Base-by-base conservation (phyloP, 176 grass and related monocot genomes). In the Carex littledalei region DNA sequence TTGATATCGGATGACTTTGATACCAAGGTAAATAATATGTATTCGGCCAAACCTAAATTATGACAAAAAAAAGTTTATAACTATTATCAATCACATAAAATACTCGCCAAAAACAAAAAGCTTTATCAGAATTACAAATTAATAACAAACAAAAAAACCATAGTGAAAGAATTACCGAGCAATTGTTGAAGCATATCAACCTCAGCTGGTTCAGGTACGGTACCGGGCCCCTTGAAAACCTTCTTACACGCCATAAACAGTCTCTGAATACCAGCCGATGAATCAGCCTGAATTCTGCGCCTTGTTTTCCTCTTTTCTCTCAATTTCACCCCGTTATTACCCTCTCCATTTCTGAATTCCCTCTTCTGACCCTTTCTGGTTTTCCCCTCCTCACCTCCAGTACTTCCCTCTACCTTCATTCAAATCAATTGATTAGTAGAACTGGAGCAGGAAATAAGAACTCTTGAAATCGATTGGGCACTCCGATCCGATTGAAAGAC, bases 211-310 rank as follows among this genome's bases (percentile, higher is more conserved):
- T 7, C 66, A 54, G 93, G 95, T 8, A 98, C 89, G 68, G 93
- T 94, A 59, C 88, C 95, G 5, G 89, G 83, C 0, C 95, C 95
- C 60, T 79, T 57, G 88, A 98, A 98, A 73, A 93, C 93, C 68
- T 87, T 85, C 82, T 90, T 90, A 87, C 95, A 98, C 1, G 91
- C 86, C 78, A 79, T 87, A 85, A 98, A 98, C 58, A 98, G 88
- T 2, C 88, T 86, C 89, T 95, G 95, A 59, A 94, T 81, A 8
- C 79, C 78, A n/a, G 79, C 58, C 37, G 86, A 4, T 8, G 60
- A 31, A 31, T 87, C 67, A 22, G 93, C 85, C 84, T 96, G 94
- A 12, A 80, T 59, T 52, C 89, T 87, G 20, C 90, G 74, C 84
- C 89, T 67, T 4, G 1, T 78, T 61, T 52, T 84, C 80, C 84